Evolutionary conservation across 176 grass and related monocot genomes (phyloP).

Genomic region (Chrysopogon serrulatus): DNA sequence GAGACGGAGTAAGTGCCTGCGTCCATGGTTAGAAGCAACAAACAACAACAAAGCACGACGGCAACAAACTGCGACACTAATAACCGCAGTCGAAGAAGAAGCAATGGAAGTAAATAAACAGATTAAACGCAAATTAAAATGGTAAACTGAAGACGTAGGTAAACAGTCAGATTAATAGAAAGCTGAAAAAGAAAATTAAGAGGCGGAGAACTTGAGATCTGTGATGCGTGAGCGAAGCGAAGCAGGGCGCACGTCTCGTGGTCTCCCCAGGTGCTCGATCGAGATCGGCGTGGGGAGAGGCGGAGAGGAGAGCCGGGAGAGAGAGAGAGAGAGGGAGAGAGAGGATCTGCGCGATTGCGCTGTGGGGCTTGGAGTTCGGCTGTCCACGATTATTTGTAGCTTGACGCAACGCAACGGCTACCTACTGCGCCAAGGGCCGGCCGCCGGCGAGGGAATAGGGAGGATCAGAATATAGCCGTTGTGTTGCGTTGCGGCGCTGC

Average conservation of each 20-base stretch:
- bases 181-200: not conserved
- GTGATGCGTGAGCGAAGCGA: not conserved
- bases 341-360: not conserved
- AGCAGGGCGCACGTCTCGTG: not conserved
- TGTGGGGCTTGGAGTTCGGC: constrained; percentile 1
- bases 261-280: not conserved
- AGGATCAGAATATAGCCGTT: too few relatives aligned
- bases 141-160: not conserved
- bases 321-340: not conserved
- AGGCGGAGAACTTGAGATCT: not conserved
- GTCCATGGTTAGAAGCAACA: constrained; percentile 41
- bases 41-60: not conserved
- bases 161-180: not conserved
- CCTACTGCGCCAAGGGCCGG: too few relatives aligned
- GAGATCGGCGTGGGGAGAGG: not conserved
- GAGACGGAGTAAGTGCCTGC: constrained; percentile 41
- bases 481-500: too few relatives aligned
- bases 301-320: not conserved
- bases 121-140: not conserved
- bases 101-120: not conserved
- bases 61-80: not conserved
- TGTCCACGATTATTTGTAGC: not conserved
- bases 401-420: too few relatives aligned
- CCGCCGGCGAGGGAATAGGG: too few relatives aligned
- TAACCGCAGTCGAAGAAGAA: not conserved